phyloP scores from a whole-genome alignment of 2,329 filamentous ascomycete genomes.

The Claviceps sp. region DNA sequence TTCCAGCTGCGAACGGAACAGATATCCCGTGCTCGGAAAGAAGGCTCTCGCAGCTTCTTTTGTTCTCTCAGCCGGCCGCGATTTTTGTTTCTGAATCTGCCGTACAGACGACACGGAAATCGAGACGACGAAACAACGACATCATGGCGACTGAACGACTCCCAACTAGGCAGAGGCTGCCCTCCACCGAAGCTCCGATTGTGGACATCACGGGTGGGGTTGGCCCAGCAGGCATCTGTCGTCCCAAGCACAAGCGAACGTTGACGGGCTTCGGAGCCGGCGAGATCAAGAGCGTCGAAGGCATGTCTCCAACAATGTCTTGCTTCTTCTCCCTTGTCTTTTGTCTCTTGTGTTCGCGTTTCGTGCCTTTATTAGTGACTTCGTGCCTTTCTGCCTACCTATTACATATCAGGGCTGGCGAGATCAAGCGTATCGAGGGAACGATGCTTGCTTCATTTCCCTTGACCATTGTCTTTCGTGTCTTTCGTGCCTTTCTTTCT shows the following conservation, averaged over 20 bases:
- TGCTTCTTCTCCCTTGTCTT: too few species aligned
- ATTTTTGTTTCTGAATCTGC: too few species aligned
- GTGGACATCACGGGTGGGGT: slow-evolving; percentile 77
- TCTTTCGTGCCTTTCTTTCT: too few species aligned
- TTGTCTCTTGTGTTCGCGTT: too few species aligned
- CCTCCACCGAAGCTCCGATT: slow-evolving; percentile 70
- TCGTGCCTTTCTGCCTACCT: too few species aligned
- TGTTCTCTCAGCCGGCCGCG: not conserved
- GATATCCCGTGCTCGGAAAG: not conserved
- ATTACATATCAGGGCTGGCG: too few species aligned
- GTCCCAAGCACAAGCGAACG: slow-evolving; percentile 96
- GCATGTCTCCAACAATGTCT: slow-evolving; percentile 20
- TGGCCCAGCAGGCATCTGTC: slow-evolving; percentile 68
- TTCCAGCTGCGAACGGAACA: not conserved
- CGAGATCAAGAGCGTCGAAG: slow-evolving; percentile 91
- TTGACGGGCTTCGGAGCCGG: slow-evolving; percentile 80
- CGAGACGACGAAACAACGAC: not conserved
- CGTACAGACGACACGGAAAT: too few species aligned
- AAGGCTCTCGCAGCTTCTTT: not conserved
- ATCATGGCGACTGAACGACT: slow-evolving; percentile 25
- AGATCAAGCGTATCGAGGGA: too few species aligned
- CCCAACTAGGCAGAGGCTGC: slow-evolving; percentile 59
- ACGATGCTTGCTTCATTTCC: too few species aligned
- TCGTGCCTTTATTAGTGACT: too few species aligned
- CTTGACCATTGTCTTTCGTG: too few species aligned